Evolutionary conservation across 345 rosid genomes (phyloP).

Genomic region (Euphorbia lathyris): DNA sequence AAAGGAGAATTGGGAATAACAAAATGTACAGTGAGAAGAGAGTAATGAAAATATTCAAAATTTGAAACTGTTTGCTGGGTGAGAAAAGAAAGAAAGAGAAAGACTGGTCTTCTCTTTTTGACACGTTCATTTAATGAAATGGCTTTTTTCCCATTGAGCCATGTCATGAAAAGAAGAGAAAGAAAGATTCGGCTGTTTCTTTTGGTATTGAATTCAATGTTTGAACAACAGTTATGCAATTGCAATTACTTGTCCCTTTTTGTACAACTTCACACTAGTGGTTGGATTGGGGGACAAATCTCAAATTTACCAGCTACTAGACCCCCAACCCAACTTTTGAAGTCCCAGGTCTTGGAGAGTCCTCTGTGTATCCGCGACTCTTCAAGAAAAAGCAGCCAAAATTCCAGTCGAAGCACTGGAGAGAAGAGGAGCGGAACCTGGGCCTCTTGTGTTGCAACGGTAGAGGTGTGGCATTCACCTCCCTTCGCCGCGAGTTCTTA

Average conservation of each 20-base stretch:
- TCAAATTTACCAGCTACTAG: too few species aligned
- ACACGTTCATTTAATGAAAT: constrained; percentile 5
- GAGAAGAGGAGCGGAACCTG: too few species aligned
- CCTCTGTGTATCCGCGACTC: too few species aligned
- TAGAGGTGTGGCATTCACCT: too few species aligned
- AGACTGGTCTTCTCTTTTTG: not conserved
- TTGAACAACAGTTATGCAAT: not conserved
- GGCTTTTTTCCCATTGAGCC: not conserved
- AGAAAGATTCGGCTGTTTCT: constrained; percentile 6
- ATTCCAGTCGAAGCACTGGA: too few species aligned
- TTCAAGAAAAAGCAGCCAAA: too few species aligned
- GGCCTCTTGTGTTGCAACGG: too few species aligned
- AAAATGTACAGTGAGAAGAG: constrained; percentile 15
- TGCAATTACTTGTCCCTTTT: not conserved
- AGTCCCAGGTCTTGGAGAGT: too few species aligned
- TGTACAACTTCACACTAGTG: not conserved
- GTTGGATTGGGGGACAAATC: too few species aligned
- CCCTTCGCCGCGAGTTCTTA: too few species aligned
- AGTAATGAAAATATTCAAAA: constrained; percentile 7
- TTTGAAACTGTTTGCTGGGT: constrained; percentile 12
- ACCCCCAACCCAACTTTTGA: too few species aligned
- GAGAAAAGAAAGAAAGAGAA: constrained; percentile 2
- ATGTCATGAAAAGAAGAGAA: constrained; percentile 23
- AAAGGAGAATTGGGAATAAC: constrained; percentile 1
- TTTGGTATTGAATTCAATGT: constrained; percentile 9